phyloP scores from a whole-genome alignment of 176 grass and related monocot species.

The Lolium rigidum region DNA sequence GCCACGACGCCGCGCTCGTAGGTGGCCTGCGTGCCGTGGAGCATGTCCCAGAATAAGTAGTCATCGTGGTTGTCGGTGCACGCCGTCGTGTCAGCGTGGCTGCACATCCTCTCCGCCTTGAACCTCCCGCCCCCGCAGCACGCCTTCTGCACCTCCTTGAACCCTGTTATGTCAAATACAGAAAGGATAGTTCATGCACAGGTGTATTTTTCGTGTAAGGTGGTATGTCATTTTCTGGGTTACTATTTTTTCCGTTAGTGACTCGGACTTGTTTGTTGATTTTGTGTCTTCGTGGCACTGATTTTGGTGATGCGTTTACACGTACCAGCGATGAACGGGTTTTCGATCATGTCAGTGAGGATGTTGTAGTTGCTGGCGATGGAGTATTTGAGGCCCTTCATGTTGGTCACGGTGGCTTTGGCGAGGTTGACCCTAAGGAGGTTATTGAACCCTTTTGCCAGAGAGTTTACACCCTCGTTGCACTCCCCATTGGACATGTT shows the following conservation, averaged over 20 bases:
- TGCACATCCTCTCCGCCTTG: not conserved
- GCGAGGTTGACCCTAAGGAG: constrained; percentile 39
- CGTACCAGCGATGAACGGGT: not conserved
- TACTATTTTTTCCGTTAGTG: too few relatives aligned
- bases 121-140: not conserved
- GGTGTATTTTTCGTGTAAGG: too few relatives aligned
- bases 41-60: constrained; percentile 33
- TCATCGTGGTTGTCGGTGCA: not conserved
- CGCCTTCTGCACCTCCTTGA: not conserved
- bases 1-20: not conserved
- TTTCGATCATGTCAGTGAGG: not conserved
- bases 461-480: constrained; percentile 22
- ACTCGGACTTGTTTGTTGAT: too few relatives aligned
- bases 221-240: too few relatives aligned
- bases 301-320: not conserved
- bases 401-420: not conserved
- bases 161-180: not conserved
- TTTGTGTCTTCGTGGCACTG: not conserved
- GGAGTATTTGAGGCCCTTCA: constrained; percentile 45
- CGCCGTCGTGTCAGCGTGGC: not conserved
- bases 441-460: constrained; percentile 52
- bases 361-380: constrained; percentile 49
- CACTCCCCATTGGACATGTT: constrained; percentile 27
- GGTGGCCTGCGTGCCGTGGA: constrained; percentile 20
- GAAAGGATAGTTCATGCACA: too few relatives aligned